Percentiles rank a stretch among this genome's conserved stretches.
These are phyloP conservation scores for Gaertneriomyces semiglobifer DNA, from an alignment of 192 early-diverging fungal species.

Conservation along the genomic window DNA sequence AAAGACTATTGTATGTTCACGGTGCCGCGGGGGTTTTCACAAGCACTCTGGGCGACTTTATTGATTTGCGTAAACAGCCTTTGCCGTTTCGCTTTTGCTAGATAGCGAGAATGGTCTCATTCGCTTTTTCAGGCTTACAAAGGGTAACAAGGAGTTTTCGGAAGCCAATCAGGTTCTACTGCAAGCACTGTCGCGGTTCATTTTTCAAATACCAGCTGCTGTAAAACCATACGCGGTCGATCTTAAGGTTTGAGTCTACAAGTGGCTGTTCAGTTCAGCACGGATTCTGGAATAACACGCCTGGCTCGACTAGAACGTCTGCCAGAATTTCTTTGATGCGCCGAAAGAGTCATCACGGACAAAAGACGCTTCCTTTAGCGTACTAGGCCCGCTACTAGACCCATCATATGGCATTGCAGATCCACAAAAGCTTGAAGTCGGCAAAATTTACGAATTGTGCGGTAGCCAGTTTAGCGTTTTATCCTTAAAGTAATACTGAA, in stretches of 20 bases:
- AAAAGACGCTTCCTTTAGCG: constrained; percentile 24
- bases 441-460: constrained; percentile 24
- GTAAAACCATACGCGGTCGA: constrained; percentile 22
- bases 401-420: constrained; percentile 8
- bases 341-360: constrained; percentile 30
- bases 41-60: neutral
- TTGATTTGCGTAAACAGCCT: constrained; percentile 13
- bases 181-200: constrained; percentile 18
- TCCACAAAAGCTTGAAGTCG: constrained; percentile 20
- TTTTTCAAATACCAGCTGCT: constrained; percentile 4
- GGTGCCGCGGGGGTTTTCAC: too few relatives aligned
- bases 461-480: neutral
- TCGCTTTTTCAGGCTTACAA: constrained; percentile 15
- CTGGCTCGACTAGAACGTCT: constrained; percentile 6
- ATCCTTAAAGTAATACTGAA: neutral
- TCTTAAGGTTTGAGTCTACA: constrained; percentile 24
- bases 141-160: constrained; percentile 15
- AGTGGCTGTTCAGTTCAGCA: neutral
- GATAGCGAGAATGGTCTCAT: constrained; percentile 32
- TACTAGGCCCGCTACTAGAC: constrained; percentile 25
- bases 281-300: neutral
- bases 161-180: constrained; percentile 32
- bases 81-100: constrained; percentile 32
- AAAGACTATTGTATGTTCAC: neutral
- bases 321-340: constrained; percentile 19